Base-by-base conservation (phyloP, 2,329 filamentous ascomycete species). In the Penicillium sp. region DNA sequence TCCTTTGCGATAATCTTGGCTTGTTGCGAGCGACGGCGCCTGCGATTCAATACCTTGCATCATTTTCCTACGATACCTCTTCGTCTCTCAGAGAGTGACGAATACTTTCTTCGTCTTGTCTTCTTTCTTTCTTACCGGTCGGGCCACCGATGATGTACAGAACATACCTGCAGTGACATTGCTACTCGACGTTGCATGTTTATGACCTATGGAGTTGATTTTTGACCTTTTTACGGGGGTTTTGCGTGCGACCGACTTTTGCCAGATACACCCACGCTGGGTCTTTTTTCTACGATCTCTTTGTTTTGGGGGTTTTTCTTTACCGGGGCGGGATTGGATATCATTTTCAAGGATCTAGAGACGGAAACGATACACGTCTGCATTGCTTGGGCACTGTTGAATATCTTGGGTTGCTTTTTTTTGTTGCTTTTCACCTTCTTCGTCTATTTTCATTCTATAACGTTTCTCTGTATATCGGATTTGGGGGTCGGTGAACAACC, bases 331-430 rank as follows among this genome's bases (percentile, higher is more conserved):
- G 64, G 66, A 64, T 63, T 59, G 64, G 65, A 60, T 64, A 59
- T 63, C 44, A 64, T 65, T 64, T 64, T 60, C 53, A 64, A 63
- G 65, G 63, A 66, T 68, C 62, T 71, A 71, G 69, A 70, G 68
- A 67, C 66, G 69, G 69, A 68, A 70, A 71, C 66, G 69, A 71
- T 70, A 71, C 65, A 71, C 67, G 68, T 71, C 65, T 71, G 68
- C 69, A 71, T 71, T 65, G 63, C 59, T 66, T 69, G 66, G 67
- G 64, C 59, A 63, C 57, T 67, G 63, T 64, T 66, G 64, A 62
- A 60, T 62, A 61, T 59, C 57, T 65, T 59, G 64, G 63, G 52
- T 60, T 65, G 52, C 60, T 60, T 64, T 57, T 52, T 64, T 57
- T 52, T 50, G 53, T 55, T 54, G 56, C 53, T 60, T 58, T 53